Base-by-base conservation (phyloP, 768 basidiomycete species). In the Hygrocybe coccinea region DNA sequence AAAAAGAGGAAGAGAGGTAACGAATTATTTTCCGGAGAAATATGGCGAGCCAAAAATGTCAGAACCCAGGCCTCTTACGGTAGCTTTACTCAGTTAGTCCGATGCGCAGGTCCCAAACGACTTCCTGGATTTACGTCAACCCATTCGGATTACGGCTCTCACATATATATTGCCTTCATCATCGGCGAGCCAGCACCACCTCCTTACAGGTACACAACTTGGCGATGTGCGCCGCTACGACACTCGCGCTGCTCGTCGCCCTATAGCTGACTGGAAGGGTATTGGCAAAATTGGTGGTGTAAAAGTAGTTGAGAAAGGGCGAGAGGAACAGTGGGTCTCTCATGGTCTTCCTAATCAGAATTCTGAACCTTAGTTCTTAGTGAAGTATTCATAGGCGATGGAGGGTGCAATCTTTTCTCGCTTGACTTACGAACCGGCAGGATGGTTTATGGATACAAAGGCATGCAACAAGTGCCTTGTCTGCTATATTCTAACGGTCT, bases 1-100 rank as follows among this genome's bases (percentile, higher is more conserved):
- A 83, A 80, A 63, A 85, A 88, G 63, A 72, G 87, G 61, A 86
- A 85, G 67, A 71, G 84, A 22, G 66, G 69, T 3, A 79, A 83
- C 4, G 68, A 74, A 2, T 63, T 90, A 2, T 79, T 91, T 48
- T 79, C 84, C 0, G 87, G 81, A 0, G 91, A 94, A 72, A 62
- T 86, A 3, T 94, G 91, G 91, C 76, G 91, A 54, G 90, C 90
- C 9, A 87, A 86, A 68, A 93, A 94, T 66, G 87, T 89, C 55
- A 36, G 76, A 36, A 24, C 25, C 11, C 8, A 36, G 29, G 4
- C 22, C n/a, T 9, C 25, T 43, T 29, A n/a, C n/a, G 47, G 51
- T 19, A 56, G 14, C 45, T 22, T 8, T 45, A 38, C 43, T 19
- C 39, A 47, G 17, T 38, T 17, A 9, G 21, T 39, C 47, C 25